phyloP scores from a whole-genome alignment of 352 stramenopile species.

The Phytophthora citricola region DNA sequence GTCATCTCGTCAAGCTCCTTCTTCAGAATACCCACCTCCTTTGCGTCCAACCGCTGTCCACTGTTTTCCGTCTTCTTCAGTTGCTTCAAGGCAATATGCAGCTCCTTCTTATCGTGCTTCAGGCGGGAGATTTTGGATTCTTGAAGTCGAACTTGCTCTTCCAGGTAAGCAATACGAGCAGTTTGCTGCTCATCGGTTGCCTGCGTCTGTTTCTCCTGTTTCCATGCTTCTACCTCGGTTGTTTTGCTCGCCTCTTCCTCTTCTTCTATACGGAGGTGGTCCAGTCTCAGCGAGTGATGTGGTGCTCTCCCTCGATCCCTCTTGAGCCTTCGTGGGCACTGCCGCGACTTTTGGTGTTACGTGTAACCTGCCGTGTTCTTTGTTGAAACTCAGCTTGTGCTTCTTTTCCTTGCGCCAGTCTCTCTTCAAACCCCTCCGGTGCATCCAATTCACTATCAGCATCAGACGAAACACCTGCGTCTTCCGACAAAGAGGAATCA shows the following conservation, averaged over 20 bases:
- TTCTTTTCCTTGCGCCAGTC: not conserved
- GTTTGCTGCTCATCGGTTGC: conserved; percentile 37
- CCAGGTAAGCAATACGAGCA: conserved; percentile 28
- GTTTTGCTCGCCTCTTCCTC: conserved; percentile 27
- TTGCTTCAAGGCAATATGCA: conserved; percentile 39
- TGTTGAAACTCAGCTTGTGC: conserved; percentile 1
- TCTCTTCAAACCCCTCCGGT: conserved; percentile 10
- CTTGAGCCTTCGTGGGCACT: not conserved
- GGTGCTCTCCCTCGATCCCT: conserved; percentile 1
- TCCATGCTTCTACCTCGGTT: conserved; percentile 11
- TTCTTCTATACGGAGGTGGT: conserved; percentile 11
- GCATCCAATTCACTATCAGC: conserved; percentile 7
- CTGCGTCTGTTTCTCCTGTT: conserved; percentile 31
- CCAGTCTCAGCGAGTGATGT: conserved; percentile 3
- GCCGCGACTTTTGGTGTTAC: conserved; percentile 10
- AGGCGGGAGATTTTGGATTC: conserved; percentile 41
- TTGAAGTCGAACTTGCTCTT: conserved; percentile 43
- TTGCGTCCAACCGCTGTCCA: conserved; percentile 8
- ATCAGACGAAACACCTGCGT: conserved; percentile 13
- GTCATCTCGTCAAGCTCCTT: conserved; percentile 51
- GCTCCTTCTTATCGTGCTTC: conserved; percentile 45
- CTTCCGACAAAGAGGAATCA: conserved; percentile 3
- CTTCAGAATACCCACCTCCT: conserved; percentile 26
- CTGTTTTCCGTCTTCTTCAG: conserved; percentile 18
- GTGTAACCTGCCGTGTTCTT: not conserved